Conservation (phyloP, 2,329 filamentous ascomycete genomes). For the Xylaria sp. region DNA sequence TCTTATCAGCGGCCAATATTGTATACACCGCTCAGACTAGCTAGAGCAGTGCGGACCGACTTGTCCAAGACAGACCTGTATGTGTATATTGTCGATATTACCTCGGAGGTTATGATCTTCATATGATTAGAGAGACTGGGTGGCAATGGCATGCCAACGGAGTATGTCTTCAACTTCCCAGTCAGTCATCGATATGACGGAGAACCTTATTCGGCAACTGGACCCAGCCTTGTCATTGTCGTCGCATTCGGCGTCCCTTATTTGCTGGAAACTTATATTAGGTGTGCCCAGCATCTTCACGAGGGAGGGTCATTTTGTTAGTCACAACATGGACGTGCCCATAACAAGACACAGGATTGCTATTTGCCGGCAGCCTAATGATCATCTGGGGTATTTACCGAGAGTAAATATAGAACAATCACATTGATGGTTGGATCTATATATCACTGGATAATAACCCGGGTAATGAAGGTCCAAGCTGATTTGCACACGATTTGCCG, state of each 20-base stretch:
- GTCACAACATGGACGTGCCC: background rate
- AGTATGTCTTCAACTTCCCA: slow-evolving; percentile 1
- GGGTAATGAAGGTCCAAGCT: slow-evolving; percentile 34
- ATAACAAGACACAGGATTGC: slow-evolving; percentile 2
- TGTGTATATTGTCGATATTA: background rate
- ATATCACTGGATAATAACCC: slow-evolving; percentile 37
- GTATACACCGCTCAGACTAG: background rate
- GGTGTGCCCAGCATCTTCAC: background rate
- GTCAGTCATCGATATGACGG: slow-evolving; percentile 4
- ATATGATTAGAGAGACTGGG: background rate
- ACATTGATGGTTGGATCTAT: slow-evolving; percentile 17
- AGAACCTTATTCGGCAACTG: slow-evolving; percentile 23
- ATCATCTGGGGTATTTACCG: slow-evolving; percentile 27
- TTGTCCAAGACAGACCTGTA: background rate
- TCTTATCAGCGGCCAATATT: background rate
- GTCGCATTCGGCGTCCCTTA: slow-evolving; percentile 15
- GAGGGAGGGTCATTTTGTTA: background rate
- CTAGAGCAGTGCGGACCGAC: background rate
- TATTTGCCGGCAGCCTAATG: slow-evolving; percentile 30
- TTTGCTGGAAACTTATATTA: background rate
- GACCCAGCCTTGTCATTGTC: slow-evolving; percentile 14
- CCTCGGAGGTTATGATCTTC: background rate
- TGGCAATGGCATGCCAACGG: background rate
- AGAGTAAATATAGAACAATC: slow-evolving; percentile 29
- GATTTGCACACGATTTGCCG: slow-evolving; percentile 38